phyloP scores from a whole-genome alignment of 768 basidiomycete species.

The Suillus subalutaceus region DNA sequence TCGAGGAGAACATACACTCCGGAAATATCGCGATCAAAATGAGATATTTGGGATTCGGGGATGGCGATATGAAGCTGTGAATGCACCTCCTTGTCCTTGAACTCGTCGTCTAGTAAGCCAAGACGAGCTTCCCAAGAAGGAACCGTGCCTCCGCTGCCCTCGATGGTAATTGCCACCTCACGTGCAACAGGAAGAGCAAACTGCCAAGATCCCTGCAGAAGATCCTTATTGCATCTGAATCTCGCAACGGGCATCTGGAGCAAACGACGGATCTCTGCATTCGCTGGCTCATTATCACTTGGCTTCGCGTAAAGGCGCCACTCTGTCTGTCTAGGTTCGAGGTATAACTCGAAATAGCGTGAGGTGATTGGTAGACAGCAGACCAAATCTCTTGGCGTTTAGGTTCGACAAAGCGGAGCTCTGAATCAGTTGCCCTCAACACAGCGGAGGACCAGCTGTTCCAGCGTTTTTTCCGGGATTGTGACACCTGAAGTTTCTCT shows the following conservation, averaged over 20 bases:
- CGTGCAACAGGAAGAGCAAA: constrained; percentile 70
- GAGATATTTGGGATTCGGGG: constrained; percentile 42
- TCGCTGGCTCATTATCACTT: constrained; percentile 67
- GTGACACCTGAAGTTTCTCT: constrained; percentile 40
- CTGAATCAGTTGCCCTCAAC: constrained; percentile 54
- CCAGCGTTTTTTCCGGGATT: constrained; percentile 66
- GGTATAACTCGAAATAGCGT: constrained; percentile 72
- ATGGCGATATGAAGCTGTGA: constrained; percentile 68
- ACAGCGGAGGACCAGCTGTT: constrained; percentile 69
- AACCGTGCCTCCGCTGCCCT: constrained; percentile 62
- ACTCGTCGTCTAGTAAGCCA: constrained; percentile 67
- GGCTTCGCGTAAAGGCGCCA: constrained; percentile 86
- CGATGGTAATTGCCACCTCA: constrained; percentile 60
- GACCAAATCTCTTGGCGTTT: constrained; percentile 91
- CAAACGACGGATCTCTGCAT: constrained; percentile 75
- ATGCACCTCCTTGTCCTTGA: constrained; percentile 68
- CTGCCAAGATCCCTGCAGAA: constrained; percentile 80
- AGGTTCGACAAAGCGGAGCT: constrained; percentile 81
- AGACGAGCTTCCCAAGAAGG: constrained; percentile 86
- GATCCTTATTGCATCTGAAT: constrained; percentile 52
- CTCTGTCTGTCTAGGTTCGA: constrained; percentile 78
- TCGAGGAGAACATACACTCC: constrained; percentile 80
- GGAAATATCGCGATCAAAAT: constrained; percentile 79
- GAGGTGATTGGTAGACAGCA: constrained; percentile 72
- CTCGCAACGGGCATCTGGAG: constrained; percentile 80